A percentile compares a stretch with the other conserved stretches of the same genome.
Conservation (phyloP, 2,329 filamentous ascomycete species). For the Leptographium galeiforme region DNA sequence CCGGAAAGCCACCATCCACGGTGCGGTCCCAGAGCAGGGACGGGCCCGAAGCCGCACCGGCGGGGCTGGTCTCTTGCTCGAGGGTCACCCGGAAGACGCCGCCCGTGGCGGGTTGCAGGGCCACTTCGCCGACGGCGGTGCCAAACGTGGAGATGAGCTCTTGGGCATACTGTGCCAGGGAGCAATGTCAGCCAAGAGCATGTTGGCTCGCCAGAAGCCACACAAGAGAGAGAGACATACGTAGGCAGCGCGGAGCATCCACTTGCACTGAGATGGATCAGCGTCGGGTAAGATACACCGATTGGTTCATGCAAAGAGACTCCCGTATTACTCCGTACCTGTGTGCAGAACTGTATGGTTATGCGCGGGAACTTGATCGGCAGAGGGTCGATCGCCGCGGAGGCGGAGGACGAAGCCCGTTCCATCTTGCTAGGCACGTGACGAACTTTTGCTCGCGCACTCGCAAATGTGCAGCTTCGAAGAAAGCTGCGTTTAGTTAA, state of each 20-base stretch:
- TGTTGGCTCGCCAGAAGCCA: not conserved
- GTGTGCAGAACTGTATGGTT: conserved; percentile 84
- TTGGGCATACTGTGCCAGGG: conserved; percentile 61
- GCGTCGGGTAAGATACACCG: not conserved
- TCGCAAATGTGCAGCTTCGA: too few species aligned
- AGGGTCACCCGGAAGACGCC: conserved; percentile 61
- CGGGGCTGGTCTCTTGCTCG: conserved; percentile 4
- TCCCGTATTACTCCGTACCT: conserved; percentile 5
- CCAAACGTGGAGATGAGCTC: conserved; percentile 90
- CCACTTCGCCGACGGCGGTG: conserved; percentile 70
- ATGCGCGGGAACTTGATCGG: conserved; percentile 50
- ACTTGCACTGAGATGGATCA: conserved; percentile 51
- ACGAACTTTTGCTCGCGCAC: too few species aligned
- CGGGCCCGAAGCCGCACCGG: not conserved
- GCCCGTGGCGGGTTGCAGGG: conserved; percentile 72
- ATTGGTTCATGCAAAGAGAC: not conserved
- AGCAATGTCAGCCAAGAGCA: not conserved
- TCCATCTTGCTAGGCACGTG: not conserved
- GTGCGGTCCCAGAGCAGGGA: conserved; percentile 78
- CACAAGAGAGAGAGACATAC: conserved; percentile 31
- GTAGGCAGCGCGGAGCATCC: conserved; percentile 79
- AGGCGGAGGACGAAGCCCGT: not conserved
- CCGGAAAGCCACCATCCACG: conserved; percentile 76
- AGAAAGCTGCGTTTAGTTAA: too few species aligned
- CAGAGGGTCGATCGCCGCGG: conserved; percentile 4